Percentiles rank a stretch among this genome's conserved stretches.
Evolutionary conservation across 331 rosid species (phyloP).

Genomic region (Telfairia occidentalis): DNA sequence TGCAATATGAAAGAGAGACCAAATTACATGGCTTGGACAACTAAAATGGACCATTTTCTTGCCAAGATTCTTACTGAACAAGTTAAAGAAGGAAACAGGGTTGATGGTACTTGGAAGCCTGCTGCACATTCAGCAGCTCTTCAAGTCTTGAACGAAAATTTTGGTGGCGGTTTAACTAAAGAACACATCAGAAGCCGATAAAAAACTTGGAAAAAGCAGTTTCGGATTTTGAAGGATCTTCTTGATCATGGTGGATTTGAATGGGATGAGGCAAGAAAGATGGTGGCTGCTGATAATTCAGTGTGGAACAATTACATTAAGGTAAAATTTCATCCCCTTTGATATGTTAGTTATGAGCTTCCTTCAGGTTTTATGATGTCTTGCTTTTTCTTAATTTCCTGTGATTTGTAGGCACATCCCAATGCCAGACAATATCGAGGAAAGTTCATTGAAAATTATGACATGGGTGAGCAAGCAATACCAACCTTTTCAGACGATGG

Average conservation of each 20-base stretch:
- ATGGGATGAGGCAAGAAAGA: conserved; percentile 41
- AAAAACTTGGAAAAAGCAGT: conserved; percentile 54
- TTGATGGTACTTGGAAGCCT: conserved; percentile 38
- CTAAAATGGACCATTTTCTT: conserved; percentile 44
- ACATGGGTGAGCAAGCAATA: conserved; percentile 34
- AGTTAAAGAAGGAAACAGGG: conserved; percentile 37
- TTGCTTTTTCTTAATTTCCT: conserved; percentile 13
- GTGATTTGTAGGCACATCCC: conserved; percentile 31
- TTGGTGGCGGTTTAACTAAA: conserved; percentile 30
- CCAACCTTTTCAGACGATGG: conserved; percentile 27
- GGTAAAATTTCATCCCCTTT: conserved; percentile 22
- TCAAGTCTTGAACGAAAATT: conserved; percentile 30
- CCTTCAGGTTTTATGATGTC: background rate
- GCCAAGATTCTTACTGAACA: conserved; percentile 33
- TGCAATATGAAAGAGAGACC: conserved; percentile 33
- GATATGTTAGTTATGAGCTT: conserved; percentile 6
- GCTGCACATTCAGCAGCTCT: conserved; percentile 39
- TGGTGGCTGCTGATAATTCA: conserved; percentile 39
- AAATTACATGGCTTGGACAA: conserved; percentile 36
- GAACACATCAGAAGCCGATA: conserved; percentile 39
- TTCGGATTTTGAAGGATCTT: conserved; percentile 39
- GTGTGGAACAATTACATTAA: conserved; percentile 44
- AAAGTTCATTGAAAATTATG: conserved; percentile 33
- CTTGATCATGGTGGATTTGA: conserved; percentile 40
- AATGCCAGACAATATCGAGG: conserved; percentile 35